Base-by-base conservation (phyloP, 768 basidiomycete species). In the Hygrophorus pudorinus region DNA sequence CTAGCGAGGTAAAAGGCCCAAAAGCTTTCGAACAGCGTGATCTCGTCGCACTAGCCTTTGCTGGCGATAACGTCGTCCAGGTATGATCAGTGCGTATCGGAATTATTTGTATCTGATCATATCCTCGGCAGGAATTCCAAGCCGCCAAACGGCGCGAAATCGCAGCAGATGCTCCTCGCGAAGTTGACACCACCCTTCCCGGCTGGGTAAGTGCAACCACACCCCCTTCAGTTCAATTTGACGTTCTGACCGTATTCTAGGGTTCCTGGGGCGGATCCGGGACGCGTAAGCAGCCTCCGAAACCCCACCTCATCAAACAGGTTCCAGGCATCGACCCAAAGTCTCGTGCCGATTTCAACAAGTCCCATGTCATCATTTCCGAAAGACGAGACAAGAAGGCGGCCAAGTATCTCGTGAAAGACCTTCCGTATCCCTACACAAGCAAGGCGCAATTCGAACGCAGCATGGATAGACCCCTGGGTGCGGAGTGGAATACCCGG, bases 331-430 rank as follows among this genome's bases (percentile, higher is more conserved):
- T 97, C 51, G 79, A 83, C 50, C 84, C 88, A 0, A 68, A 70
- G 13, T 66, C 79, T 39, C 87, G 96, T 35, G 81, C 84, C 11
- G 96, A 99, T 61, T 82, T 81, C 55, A 71, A 72, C 48, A 89
- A 89, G 56, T 73, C 80, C 9, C 83, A 96, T 58, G 77, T 98
- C 56, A 96, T 99, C 67, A 87, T 99, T 55, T 91, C 89, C 1
- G 94, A 99, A 64, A 89, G 85, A 63, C 80, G 81, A 47, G 94
- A 98, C 66, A 90, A 89, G 66, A 96, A 96, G 60, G 92, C 88
- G 0, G 67, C 78, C 12, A 87, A 90, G 64, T 97, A 93, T 60
- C 71, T 81, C 48, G 79, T 91, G 44, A 86, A 85, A 61, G 93
- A 98, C 59, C 63, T 99, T 36, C 96, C 96, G 2, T 85, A 85